Evolutionary conservation across 495 filamentous ascomycete species (phyloP), one percentile per base, ranked within the genome.

Genomic region (Annulohypoxylon moriforme): DNA sequence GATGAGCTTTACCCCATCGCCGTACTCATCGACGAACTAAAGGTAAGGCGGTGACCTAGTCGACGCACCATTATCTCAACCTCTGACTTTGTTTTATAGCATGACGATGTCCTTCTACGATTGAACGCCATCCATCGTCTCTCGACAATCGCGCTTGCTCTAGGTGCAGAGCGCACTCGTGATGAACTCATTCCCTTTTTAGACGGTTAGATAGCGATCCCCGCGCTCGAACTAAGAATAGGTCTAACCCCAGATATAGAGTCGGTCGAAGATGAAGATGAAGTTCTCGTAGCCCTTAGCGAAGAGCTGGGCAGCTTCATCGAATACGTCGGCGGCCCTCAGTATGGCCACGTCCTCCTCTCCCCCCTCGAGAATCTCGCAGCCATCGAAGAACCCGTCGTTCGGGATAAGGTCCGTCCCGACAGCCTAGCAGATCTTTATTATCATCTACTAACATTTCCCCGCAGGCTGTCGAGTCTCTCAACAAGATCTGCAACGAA

Each of bases 1-100:
- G 95, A 98, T 82, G 96, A 98, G 89, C 94, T 99, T 70, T 98
- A 97, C 82, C 96, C 96, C 76, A 99, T 99, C 86, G 96, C 96
- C 69, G 96, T 99, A 62, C 89, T 99, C 79, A 99, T 99, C 83
- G 96, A 99, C 82, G 96, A 99, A 89, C 86, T 99, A 75, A 99
- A 99, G 93, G 94, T 97, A 85, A 75, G 76, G 78, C 74, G 69
- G 67, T 75, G 56, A 64, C 73, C 53, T 72, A 13, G 9, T 29
- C 56, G 44, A 27, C 36, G 11, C n/a, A 16, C 16, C 13, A 68
- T n/a, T 6, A 68, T 20, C 4, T 31, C 68, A 42, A 46, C 68
- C 57, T 36, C 67, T 76, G 25, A 75, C 66, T 16, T 68, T 57
- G 38, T 36, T 46, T 46, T 65, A 58, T 76, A 98, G 95, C 96